Evolutionary conservation across 371 early-diverging fungal species (phyloP).

Genomic region (Vairimorpha ceranae): DNA sequence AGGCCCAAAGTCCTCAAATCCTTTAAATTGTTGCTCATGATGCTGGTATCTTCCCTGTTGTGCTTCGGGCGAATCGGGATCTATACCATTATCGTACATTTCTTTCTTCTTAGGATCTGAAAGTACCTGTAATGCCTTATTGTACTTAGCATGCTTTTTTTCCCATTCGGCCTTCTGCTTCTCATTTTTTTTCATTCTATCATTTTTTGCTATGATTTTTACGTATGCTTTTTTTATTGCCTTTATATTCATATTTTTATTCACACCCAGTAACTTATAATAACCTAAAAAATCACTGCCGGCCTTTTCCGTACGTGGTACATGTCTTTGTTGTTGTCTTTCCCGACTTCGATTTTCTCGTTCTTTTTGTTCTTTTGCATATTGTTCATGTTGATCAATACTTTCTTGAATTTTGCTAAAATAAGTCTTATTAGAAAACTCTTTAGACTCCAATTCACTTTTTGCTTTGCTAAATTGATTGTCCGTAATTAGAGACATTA

Average conservation of each 20-base stretch:
- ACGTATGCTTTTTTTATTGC: slow-evolving; percentile 47
- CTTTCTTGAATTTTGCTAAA: slow-evolving; percentile 4
- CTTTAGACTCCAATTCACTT: not conserved
- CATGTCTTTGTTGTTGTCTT: slow-evolving; percentile 17
- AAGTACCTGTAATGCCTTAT: slow-evolving; percentile 57
- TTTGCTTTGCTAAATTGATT: slow-evolving; percentile 1
- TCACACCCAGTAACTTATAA: slow-evolving; percentile 51
- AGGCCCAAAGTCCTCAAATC: not conserved
- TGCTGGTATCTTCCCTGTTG: not conserved
- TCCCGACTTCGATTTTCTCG: slow-evolving; percentile 29
- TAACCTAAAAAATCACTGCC: slow-evolving; percentile 53
- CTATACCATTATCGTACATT: slow-evolving; percentile 60
- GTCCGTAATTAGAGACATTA: not conserved
- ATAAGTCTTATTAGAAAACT: not conserved
- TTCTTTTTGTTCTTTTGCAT: slow-evolving; percentile 32
- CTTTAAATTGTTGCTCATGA: not conserved
- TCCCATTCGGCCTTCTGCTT: slow-evolving; percentile 29
- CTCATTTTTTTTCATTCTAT: slow-evolving; percentile 11
- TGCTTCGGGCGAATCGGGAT: slow-evolving; percentile 41
- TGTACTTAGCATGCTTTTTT: slow-evolving; percentile 22
- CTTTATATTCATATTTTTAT: slow-evolving; percentile 10
- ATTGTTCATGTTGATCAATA: slow-evolving; percentile 26
- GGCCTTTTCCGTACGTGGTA: slow-evolving; percentile 20
- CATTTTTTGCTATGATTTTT: slow-evolving; percentile 26
- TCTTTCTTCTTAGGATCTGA: slow-evolving; percentile 40